Percentiles rank a stretch among this genome's conserved stretches.
phyloP scores from a whole-genome alignment of 78 protist genomes.

The Dictyostelium capitatum region DNA sequence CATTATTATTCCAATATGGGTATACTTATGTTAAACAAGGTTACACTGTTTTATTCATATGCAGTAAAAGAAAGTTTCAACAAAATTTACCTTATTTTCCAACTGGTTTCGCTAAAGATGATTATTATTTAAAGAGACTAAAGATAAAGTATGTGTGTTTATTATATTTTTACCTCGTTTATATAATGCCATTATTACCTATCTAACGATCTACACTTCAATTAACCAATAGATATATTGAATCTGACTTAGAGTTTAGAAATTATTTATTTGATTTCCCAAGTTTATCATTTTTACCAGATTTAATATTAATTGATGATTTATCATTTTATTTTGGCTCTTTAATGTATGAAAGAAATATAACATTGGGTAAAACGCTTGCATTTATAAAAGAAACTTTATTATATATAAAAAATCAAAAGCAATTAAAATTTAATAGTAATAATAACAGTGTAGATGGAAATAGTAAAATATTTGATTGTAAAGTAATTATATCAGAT shows the following conservation, averaged over 20 bases:
- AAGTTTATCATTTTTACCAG: constrained; percentile 35
- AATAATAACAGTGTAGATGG: background rate
- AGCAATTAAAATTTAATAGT: background rate
- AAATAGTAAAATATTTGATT: background rate
- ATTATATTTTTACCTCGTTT: background rate
- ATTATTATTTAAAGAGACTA: background rate
- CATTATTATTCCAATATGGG: constrained; percentile 74
- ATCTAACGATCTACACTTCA: background rate
- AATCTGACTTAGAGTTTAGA: constrained; percentile 33
- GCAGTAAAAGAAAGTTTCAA: constrained; percentile 41
- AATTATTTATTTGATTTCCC: constrained; percentile 51
- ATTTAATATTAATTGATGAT: constrained; percentile 69
- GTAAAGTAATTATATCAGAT: constrained; percentile 24
- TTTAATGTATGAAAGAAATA: background rate
- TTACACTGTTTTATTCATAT: constrained; percentile 25
- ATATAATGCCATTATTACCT: too few species aligned
- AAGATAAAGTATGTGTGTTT: constrained; percentile 9
- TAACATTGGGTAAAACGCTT: constrained; percentile 11
- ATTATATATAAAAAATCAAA: constrained; percentile 28
- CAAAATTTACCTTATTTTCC: constrained; percentile 18
- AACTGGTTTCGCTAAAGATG: background rate
- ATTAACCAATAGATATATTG: background rate
- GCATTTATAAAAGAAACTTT: constrained; percentile 55
- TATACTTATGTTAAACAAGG: constrained; percentile 57
- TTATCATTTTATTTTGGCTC: constrained; percentile 20